Evolutionary conservation across 2,329 filamentous ascomycete species (phyloP).

Genomic region (Monosporascus sp.): DNA sequence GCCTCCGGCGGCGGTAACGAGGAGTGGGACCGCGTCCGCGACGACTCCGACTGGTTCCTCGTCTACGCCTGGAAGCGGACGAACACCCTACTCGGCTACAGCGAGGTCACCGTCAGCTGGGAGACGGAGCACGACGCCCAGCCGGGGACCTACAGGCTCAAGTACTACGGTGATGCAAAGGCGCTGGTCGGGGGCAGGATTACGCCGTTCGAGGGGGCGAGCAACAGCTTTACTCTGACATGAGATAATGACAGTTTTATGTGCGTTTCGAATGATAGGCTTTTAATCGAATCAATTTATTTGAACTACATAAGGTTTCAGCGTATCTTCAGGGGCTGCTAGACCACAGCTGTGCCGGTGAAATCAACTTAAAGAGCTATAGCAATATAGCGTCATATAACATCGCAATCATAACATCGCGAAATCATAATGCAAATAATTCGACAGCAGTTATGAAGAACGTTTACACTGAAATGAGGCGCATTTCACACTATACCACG

Average conservation of each 20-base stretch:
- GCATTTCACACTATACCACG: background rate
- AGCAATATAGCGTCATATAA: too few species aligned
- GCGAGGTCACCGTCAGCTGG: constrained; percentile 77
- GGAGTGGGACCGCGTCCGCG: constrained; percentile 61
- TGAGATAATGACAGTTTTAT: constrained; percentile 5
- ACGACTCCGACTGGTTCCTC: constrained; percentile 79
- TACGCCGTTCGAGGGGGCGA: constrained; percentile 64
- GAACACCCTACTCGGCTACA: constrained; percentile 65
- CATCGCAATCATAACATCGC: too few species aligned
- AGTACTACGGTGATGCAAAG: constrained; percentile 84
- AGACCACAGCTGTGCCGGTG: too few species aligned
- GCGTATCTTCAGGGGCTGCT: too few species aligned
- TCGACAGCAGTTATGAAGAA: too few species aligned
- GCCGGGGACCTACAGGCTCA: constrained; percentile 68
- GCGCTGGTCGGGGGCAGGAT: constrained; percentile 53
- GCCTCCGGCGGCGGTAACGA: constrained; percentile 26
- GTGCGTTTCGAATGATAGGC: too few species aligned
- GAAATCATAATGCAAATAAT: too few species aligned
- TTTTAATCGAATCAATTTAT: background rate
- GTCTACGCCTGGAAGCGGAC: constrained; percentile 76
- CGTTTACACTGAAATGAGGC: background rate
- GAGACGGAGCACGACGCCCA: constrained; percentile 60
- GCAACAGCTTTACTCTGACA: constrained; percentile 45
- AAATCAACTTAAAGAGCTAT: too few species aligned
- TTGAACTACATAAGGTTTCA: background rate